Evolutionary conservation across 1,139 yeast genomes (phyloP), one percentile per base, ranked within the genome.

Genomic region (Wickerhamomyces sp.): DNA sequence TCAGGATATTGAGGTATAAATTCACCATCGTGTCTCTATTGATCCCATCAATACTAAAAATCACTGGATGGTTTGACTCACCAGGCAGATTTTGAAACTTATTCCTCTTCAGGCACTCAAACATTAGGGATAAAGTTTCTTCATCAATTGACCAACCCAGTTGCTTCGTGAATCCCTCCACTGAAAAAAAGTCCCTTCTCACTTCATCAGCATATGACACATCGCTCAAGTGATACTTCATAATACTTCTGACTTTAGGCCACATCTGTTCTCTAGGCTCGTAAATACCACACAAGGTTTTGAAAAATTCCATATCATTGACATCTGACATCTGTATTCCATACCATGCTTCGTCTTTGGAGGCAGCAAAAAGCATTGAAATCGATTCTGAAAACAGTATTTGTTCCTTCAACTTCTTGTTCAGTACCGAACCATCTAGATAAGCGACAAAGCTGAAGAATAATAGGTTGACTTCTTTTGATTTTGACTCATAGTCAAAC

Each of bases 61-160:
- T 39, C 10, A 44, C 47, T 7, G 52, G 51, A 15, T 33, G 36
- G 18, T 32, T 35, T 5, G 34, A 2, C 18, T 56, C 58, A 32
- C 43, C 41, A 2, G 46, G 41, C 18, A 54, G 50, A 34, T 53
- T 51, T 1, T 46, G 45, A 27, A 56, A 56, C 41, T 45, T 54
- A 39, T 54, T 52, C 7, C 34, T 39, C 39, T 53, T 57, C 36
- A 58, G 32, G 26, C 50, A 37, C 13, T 57, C 57, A 40, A 45
- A 57, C 49, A 58, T 39, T 9, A 36, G 18, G 2, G 45, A 39
- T 7, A 58, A 23, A 0, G 47, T 39, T 5, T 41, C 42, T 33
- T 51, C 57, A 30, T 46, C 48, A 11, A 52, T 23, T 4, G 26
- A n/a, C 58, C 60, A 55, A 1, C 41, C 41, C 1, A 49, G 37